A percentile compares a stretch with the other conserved stretches of the same genome.
Conservation (phyloP, 1,139 yeast species). For the Lodderomyces orthopsilosis region DNA sequence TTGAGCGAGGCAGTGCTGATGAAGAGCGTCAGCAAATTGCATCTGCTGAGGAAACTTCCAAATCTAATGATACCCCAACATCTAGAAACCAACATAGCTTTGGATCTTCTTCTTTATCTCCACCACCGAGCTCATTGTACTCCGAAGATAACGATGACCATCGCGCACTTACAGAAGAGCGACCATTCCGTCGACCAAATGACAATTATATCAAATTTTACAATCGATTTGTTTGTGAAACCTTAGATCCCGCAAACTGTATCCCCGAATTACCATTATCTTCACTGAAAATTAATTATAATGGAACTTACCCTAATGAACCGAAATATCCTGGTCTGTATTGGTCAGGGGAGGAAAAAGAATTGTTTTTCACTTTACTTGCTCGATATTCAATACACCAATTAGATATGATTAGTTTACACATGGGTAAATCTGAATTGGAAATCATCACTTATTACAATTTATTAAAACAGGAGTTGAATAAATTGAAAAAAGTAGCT, state of each 20-base stretch:
- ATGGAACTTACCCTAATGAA: constrained; percentile 11
- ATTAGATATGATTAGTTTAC: constrained; percentile 36
- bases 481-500: constrained; percentile 16
- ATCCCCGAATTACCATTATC: constrained; percentile 9
- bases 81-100: too few relatives aligned
- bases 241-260: constrained; percentile 7
- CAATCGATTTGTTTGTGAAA: constrained; percentile 20
- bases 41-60: too few relatives aligned
- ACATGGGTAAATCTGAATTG: constrained; percentile 37
- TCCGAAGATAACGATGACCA: neutral
- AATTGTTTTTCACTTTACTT: constrained; percentile 25
- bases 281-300: constrained; percentile 10
- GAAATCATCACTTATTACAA: constrained; percentile 51
- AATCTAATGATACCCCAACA: too few relatives aligned
- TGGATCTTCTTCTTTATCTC: too few relatives aligned
- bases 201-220: constrained; percentile 22
- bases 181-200: constrained; percentile 11
- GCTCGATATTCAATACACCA: constrained; percentile 51
- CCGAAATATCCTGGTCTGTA: constrained; percentile 15
- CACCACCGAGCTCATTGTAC: too few relatives aligned
- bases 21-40: neutral
- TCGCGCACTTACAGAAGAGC: neutral
- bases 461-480: constrained; percentile 28
- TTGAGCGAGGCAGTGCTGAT: neutral
- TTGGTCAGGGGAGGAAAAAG: constrained; percentile 25